These are phyloP conservation scores for Euphorbia tirucalli DNA, from an alignment of 345 rosid genomes.

Conservation along the genomic window DNA sequence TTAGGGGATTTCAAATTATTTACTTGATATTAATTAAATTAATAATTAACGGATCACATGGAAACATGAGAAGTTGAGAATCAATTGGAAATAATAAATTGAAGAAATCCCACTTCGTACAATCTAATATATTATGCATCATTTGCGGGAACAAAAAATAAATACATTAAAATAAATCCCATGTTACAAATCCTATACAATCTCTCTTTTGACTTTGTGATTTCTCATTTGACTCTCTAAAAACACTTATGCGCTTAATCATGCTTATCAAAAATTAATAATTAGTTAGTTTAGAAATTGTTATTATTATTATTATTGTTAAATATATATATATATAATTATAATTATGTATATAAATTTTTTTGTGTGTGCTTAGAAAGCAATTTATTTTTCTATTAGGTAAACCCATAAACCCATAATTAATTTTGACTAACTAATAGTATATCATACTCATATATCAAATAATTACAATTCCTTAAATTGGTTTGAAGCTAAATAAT, in stretches of 20 bases:
- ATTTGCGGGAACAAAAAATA: slow-evolving; percentile 26
- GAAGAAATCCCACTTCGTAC: neutral
- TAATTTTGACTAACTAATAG: neutral
- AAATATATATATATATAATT: neutral
- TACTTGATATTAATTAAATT: neutral
- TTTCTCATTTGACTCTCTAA: slow-evolving; percentile 33
- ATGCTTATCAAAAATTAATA: too few relatives aligned
- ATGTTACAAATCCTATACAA: slow-evolving; percentile 9
- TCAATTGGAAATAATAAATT: slow-evolving; percentile 22
- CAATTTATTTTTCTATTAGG: neutral
- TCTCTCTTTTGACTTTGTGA: slow-evolving; percentile 30
- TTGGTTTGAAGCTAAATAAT: neutral
- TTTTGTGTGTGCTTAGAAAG: neutral
- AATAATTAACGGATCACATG: too few relatives aligned
- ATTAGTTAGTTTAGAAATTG: neutral
- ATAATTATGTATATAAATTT: too few relatives aligned
- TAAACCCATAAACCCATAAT: neutral
- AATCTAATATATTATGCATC: slow-evolving; percentile 16
- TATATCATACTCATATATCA: too few relatives aligned
- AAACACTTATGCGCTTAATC: neutral
- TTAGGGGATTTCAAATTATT: neutral
- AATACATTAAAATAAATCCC: neutral
- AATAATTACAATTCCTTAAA: too few relatives aligned
- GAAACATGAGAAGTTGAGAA: slow-evolving; percentile 34
- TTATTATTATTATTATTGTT: too few relatives aligned